Conservation (phyloP, 2,329 filamentous ascomycete species). For the Albifimbria verrucaria region DNA sequence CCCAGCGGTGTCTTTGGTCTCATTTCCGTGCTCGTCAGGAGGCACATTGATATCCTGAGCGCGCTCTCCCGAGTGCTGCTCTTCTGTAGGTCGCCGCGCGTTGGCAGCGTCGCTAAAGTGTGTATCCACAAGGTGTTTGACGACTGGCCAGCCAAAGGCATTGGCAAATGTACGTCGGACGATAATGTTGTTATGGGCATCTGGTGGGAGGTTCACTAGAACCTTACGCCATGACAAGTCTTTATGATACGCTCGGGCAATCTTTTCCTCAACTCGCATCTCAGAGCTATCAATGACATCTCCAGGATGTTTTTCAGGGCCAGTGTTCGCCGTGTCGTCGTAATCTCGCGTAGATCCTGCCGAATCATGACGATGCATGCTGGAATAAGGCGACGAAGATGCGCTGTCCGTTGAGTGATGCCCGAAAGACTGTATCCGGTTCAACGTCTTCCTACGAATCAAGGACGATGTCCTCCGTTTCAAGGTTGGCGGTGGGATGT, state of each 20-base stretch:
- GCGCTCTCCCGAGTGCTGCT: conserved; percentile 65
- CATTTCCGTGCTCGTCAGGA: conserved; percentile 61
- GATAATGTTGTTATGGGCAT: conserved; percentile 98
- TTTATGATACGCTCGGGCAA: conserved; percentile 89
- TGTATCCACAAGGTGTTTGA: conserved; percentile 91
- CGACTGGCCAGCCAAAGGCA: conserved; percentile 94
- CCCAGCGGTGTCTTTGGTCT: conserved; percentile 47
- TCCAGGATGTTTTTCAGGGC: conserved; percentile 36
- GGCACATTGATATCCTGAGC: conserved; percentile 57
- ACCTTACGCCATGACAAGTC: conserved; percentile 96
- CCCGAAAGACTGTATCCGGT: conserved; percentile 17
- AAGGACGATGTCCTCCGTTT: conserved; percentile 48
- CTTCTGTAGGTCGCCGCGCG: conserved; percentile 63
- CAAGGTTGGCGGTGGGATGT: conserved; percentile 80
- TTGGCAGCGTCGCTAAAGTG: conserved; percentile 75
- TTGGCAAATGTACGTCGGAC: conserved; percentile 96
- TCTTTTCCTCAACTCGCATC: conserved; percentile 97
- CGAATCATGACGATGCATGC: conserved; percentile 40
- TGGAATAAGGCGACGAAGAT: conserved; percentile 30
- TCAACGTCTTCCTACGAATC: conserved; percentile 26
- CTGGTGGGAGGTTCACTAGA: conserved; percentile 88
- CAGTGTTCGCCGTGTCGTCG: conserved; percentile 47
- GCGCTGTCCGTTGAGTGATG: conserved; percentile 22
- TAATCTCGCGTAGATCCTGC: conserved; percentile 45
- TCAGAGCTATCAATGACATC: conserved; percentile 54